Evolutionary conservation across 176 grass and related monocot genomes (phyloP), one percentile per base, ranked within the genome.

Genomic region (Musa schizocarpa): DNA sequence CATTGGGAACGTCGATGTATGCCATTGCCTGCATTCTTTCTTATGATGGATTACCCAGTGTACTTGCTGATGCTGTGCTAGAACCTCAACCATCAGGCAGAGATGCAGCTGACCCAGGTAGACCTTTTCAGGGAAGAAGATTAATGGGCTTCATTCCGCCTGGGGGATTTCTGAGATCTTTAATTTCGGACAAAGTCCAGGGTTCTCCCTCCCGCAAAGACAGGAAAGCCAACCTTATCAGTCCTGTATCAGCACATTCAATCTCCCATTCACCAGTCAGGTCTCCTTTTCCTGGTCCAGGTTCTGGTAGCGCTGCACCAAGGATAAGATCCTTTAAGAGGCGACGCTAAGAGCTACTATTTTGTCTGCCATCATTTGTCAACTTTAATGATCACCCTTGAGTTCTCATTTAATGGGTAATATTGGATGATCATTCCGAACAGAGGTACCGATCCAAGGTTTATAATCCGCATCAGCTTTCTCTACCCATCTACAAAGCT

Each of bases 1-100:
- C 65, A 52, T 88, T 98, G 76, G 84, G 87, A 49, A 88, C 95
- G 51, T 89, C 95, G 2, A 86, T 91, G 82, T 87, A 90, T 76
- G 80, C 90, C 48, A 91, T 93, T n/a, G 77, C 88, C 17, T 91
- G 84, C 51, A 87, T 89, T 74, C 86, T 98, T 20, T 86, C 95
- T 69, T 93, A 85, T 57, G 90, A 98, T 77, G 84, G 88, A 55
- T 78, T 98, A 77, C 88, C 84, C 76, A 59, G 69, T 71, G 74
- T 85, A 54, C 48, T 86, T 79, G 23, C 82, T 43, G 79, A 81
- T 51, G 81, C 82, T 19, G 20, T 53, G 3, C 11, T 63, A 17
- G 26, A 70, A 10, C 55, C 17, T 9, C 50, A 2, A 63, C 49
- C 43, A 75, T 78, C 59, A 53, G 68, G 13, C 49, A 19, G 73